Base-by-base conservation (phyloP, 148 eudicot genomes). In the Chenopodium berlandieri region DNA sequence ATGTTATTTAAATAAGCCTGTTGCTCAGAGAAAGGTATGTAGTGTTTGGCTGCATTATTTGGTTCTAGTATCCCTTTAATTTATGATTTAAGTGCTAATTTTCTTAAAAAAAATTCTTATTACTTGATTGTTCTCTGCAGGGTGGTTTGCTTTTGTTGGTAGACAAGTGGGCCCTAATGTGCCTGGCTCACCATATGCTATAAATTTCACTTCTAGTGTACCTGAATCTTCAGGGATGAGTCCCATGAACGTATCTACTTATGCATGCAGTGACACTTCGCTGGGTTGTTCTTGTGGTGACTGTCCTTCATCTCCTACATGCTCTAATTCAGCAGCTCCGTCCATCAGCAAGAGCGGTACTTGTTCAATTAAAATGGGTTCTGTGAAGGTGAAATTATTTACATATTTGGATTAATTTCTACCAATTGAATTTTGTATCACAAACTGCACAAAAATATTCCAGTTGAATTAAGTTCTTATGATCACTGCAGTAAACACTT, bases 211-310 rank as follows among this genome's bases (percentile, higher is more conserved):
- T 82, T 87, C 94, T 47, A 88, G 17, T 83, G 90, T 88, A 78
- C 91, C 94, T 27, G 89, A 84, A 78, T 85, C 91, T 80, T 90
- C 92, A 58, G 99, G 94, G 76, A 91, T 97, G 97, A 86, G 44
- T n/a, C 97, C 95, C 81, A 94, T 94, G 99, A 97, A 97, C 82
- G 91, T 86, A 67, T 89, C 99, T 79, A 87, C 92, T 78, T 97
- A 94, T 86, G 90, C 99, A 60, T 97, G 99, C 77, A 84, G 94
- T 82, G 99, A 97, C 78, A 90, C 94, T 76, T 94, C 95, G 12
- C 88, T 97, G 74, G 97, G 99, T 68, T 97, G 99, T 86, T 97
- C 98, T 66, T 97, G 99, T 88, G 99, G 99, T 79, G 99, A 97
- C 88, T 97, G 99, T 78, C 91, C 95, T 81, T 87, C 92, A 31